Conservation (phyloP, 495 filamentous ascomycete species). For the Neurospora tetrasperma region DNA sequence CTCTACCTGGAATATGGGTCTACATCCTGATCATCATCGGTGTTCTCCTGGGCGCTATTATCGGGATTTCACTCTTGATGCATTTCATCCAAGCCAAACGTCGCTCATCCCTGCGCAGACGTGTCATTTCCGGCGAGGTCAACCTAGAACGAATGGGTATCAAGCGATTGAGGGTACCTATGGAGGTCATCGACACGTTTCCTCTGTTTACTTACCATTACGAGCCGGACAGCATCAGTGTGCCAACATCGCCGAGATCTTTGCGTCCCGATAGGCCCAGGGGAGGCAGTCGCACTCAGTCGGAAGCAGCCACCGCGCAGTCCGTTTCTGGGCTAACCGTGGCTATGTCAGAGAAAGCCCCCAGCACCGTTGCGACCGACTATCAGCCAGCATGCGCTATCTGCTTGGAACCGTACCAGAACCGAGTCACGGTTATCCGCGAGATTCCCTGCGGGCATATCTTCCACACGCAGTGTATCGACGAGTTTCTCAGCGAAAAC, state of each 20-base stretch:
- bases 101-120: conserved; percentile 51
- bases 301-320: background rate
- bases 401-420: conserved; percentile 72
- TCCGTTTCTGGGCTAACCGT: conserved; percentile 2
- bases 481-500: conserved; percentile 57
- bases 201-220: conserved; percentile 64
- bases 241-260: conserved; percentile 13
- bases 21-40: conserved; percentile 74
- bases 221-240: conserved; percentile 21
- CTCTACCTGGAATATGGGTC: conserved; percentile 65
- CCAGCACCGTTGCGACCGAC: conserved; percentile 29
- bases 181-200: conserved; percentile 54
- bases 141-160: conserved; percentile 74
- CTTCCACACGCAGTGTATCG: conserved; percentile 84
- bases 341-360: conserved; percentile 10
- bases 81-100: conserved; percentile 60
- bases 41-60: conserved; percentile 56
- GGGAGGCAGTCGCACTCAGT: conserved; percentile 4
- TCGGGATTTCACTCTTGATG: conserved; percentile 57
- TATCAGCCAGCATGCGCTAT: conserved; percentile 72
- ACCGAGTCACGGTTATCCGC: conserved; percentile 57
- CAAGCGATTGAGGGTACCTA: conserved; percentile 61
- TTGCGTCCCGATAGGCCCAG: background rate
- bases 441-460: conserved; percentile 79
- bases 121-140: conserved; percentile 64